These are phyloP conservation scores for Nigrograna mackinnonii DNA, from an alignment of 2,329 filamentous ascomycete species.

Conservation along the genomic window DNA sequence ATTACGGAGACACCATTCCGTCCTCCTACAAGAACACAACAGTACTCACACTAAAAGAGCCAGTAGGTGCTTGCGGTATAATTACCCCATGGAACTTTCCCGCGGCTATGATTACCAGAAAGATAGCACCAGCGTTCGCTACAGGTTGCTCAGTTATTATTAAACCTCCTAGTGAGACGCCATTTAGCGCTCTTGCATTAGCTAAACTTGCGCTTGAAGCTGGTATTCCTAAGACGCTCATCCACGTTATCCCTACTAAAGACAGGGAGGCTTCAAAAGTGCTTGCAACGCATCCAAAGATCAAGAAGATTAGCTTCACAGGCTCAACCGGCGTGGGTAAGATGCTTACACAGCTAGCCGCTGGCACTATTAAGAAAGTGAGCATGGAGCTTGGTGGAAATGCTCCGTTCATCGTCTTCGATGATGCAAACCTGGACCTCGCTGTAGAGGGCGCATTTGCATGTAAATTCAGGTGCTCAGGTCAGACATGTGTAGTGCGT, in stretches of 20 bases:
- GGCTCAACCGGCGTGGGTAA: conserved; percentile 70
- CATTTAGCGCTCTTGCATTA: conserved; percentile 84
- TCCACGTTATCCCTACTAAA: conserved; percentile 83
- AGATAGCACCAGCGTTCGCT: conserved; percentile 71
- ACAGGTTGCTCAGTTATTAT: conserved; percentile 94
- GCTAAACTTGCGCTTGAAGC: conserved; percentile 85
- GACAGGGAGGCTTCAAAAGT: conserved; percentile 71
- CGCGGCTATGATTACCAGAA: conserved; percentile 54
- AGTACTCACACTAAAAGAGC: conserved; percentile 78
- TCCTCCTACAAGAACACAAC: conserved; percentile 71
- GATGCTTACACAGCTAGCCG: conserved; percentile 88
- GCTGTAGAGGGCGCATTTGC: conserved; percentile 82
- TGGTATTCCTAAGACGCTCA: conserved; percentile 85
- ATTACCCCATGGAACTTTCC: conserved; percentile 90
- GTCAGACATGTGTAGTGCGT: conserved; percentile 81
- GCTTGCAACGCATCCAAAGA: conserved; percentile 73
- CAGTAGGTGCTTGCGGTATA: conserved; percentile 79
- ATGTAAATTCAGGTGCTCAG: conserved; percentile 91
- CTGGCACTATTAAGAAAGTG: conserved; percentile 80
- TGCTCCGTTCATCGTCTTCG: conserved; percentile 94
- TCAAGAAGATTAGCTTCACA: conserved; percentile 94
- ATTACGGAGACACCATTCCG: conserved; percentile 71
- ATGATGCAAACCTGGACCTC: conserved; percentile 85
- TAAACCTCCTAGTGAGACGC: conserved; percentile 93
- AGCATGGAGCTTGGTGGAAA: conserved; percentile 95